These are phyloP conservation scores for Mastigamoeba balamuthi DNA, from an alignment of 78 protist genomes.

Conservation along the genomic window DNA sequence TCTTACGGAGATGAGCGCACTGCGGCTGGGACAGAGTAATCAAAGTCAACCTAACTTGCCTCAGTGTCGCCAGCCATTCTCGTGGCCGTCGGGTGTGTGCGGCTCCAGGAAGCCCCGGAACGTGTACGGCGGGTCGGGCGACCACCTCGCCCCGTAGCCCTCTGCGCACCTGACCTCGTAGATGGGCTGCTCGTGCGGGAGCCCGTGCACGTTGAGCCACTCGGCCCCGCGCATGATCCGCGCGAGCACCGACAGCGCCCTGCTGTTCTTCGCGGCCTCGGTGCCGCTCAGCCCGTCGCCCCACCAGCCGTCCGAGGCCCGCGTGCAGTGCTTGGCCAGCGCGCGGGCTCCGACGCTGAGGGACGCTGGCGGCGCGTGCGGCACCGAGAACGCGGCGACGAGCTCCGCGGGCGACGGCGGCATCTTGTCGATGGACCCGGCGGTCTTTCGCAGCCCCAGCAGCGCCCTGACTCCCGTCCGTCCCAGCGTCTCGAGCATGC, in stretches of 20 bases:
- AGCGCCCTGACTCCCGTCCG: background rate
- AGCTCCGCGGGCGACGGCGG: background rate
- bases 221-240: background rate
- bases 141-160: conserved; percentile 14
- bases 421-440: background rate
- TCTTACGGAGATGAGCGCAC: no score
- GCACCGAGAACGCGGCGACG: background rate
- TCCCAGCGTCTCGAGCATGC: background rate
- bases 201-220: conserved; percentile 1
- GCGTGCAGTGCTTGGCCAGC: background rate
- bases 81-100: background rate
- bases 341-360: background rate
- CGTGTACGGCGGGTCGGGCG: background rate
- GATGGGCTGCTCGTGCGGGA: background rate
- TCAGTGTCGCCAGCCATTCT: conserved; percentile 2
- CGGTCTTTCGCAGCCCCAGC: background rate
- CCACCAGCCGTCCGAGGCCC: background rate
- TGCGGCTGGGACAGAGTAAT: no score
- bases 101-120: conserved; percentile 10
- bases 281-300: background rate
- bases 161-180: background rate
- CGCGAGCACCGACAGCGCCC: background rate
- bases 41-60: no score
- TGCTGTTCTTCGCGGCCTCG: background rate
- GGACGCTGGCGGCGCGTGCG: background rate